Base-by-base conservation (phyloP, 2,329 filamentous ascomycete genomes). In the Colletotrichum destructivum region DNA sequence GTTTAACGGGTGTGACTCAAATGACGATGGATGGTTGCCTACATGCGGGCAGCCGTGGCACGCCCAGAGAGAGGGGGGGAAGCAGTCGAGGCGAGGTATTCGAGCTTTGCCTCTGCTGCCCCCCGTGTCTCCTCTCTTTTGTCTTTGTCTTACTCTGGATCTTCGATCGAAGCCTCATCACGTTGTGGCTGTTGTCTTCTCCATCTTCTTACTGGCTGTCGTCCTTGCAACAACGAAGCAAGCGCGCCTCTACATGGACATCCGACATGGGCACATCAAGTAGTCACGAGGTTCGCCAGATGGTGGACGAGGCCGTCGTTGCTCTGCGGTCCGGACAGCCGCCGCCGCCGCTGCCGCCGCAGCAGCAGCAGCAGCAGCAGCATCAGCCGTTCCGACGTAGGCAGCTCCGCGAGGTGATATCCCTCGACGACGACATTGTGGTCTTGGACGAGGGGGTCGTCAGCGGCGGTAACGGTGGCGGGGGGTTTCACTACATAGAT, bases 211-310 rank as follows among this genome's bases (percentile, higher is more conserved):
- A n/a, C 21, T 7, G 56, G 13, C 40, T 55, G 31, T 38, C 40
- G 44, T n/a, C 15, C 38, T 42, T 44, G 13, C 23, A 23, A 35
- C 12, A 40, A 56, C 23, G 11, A 16, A 21, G 18, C 11, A 16
- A 40, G 31, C 18, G 3, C 35, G 35, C 5, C n/a, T 56, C 2
- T 13, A 23, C 6, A 23, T 18, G 16, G 6, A n/a, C 47, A 52
- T n/a, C 15, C 35, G 16, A 38, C 16, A 68, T 71, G 65, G 52
- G 68, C n/a, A 23, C 63, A 9, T 49, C 68, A 13, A 71, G 18
- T 35, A 67, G 68, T n/a, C 62, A 49, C 11, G 62, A 71, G 5
- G 51, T 71, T 18, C 62, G 62, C 11, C 47, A 67, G 16, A 62
- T 71, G 13, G 62, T 67, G 3, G 68, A 67, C 56, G 49, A 66